Evolutionary conservation across 225 moss, liverwort and hornwort genomes (phyloP), one percentile per base, ranked within the genome.

Genomic region (Rhytidiadelphus loreus): DNA sequence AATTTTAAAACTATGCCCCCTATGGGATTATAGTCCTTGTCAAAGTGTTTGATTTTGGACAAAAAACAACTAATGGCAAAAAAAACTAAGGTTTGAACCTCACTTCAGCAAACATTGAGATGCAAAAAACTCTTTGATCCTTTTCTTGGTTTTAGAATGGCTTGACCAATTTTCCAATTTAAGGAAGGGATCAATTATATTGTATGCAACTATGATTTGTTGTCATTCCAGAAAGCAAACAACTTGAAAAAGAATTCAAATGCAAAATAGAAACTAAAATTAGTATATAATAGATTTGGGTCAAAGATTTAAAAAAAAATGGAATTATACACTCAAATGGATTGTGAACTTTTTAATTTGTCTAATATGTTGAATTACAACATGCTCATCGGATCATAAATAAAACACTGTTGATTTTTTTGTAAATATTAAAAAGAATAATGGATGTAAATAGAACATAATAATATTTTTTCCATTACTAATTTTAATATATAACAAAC

Each of bases 51-150:
- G 8, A 25, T 8, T 33, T 8, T 21, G 12, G 8, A 32, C 7
- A 11, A 7, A 19, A 48, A 33, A 50, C 0, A 20, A 7, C 19
- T 20, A 12, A 74, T 50, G 12, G 12, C 12, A n/a, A 21, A 19
- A 75, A 74, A 44, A 19, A 7, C 1, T 0, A 32, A 32, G 21
- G 20, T 3, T 50, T 0, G 0, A 50, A 50, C 21, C 3, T 75
- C 3, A 33, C 7, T 74, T 12, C 20, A 20, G 4, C 2, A 33
- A 20, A 4, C 17, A 13, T 75, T 19, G 12, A 30, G 11, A 46
- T 30, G 29, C 73, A 7, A 41, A 28, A 35, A 19, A 19, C 7
- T 0, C 3, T 19, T 7, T 30, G 1, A 17, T 48, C 7, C 0
- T 2, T 21, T 13, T 33, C 0, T 35, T 53, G 22, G 9, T 13